A percentile compares a stretch with the other conserved stretches of the same genome.
Conservation (phyloP, 2,329 filamentous ascomycete species). For the Immersiporthe knoxdaviesiana region DNA sequence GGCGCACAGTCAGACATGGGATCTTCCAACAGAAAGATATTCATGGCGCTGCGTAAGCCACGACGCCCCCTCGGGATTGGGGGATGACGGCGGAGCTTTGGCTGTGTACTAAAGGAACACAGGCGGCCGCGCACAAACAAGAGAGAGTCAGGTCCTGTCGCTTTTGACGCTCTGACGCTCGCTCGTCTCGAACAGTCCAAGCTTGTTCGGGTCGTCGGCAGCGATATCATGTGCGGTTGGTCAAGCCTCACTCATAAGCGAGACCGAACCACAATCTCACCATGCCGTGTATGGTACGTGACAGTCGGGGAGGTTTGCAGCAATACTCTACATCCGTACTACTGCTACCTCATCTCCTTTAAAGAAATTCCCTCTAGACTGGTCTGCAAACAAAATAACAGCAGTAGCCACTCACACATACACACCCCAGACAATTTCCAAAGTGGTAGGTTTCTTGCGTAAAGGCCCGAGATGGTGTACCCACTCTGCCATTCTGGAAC, state of each 20-base stretch:
- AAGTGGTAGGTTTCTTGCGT: background rate
- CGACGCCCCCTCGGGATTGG: constrained; percentile 1
- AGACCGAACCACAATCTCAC: background rate
- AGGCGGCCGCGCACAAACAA: background rate
- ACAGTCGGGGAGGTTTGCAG: background rate
- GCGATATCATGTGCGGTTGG: too few species aligned
- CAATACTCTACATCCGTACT: background rate
- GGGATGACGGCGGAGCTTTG: background rate
- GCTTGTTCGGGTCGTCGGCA: too few species aligned
- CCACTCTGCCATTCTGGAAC: background rate
- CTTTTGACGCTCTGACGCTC: background rate
- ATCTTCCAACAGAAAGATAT: background rate
- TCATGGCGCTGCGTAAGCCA: constrained; percentile 13
- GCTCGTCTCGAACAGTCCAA: background rate
- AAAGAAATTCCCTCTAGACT: background rate
- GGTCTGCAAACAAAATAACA: background rate
- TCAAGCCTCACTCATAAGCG: background rate
- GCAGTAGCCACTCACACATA: background rate
- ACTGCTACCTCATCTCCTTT: background rate
- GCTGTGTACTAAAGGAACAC: background rate
- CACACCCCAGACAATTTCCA: background rate
- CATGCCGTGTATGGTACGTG: background rate
- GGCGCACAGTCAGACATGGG: background rate
- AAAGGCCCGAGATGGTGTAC: constrained; percentile 8
- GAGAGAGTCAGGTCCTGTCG: background rate